phyloP scores from a whole-genome alignment of 768 basidiomycete genomes.

The Boletus patriciae region DNA sequence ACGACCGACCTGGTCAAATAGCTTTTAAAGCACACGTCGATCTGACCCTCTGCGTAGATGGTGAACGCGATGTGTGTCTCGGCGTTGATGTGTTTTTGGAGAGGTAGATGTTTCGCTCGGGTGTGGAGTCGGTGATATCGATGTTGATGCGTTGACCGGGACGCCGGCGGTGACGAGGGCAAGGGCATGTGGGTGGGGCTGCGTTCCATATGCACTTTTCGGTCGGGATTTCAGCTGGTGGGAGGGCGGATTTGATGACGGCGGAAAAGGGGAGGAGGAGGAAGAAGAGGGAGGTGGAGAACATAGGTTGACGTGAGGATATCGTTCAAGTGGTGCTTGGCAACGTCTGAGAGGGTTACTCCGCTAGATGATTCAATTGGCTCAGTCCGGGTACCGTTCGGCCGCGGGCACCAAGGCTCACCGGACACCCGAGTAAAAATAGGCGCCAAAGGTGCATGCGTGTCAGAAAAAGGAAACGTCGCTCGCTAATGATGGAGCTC shows the following conservation, averaged over 20 bases:
- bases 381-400: no score
- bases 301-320: no score
- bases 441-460: background rate
- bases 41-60: constrained; percentile 88
- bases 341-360: background rate
- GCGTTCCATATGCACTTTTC: constrained; percentile 95
- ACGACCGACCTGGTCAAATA: constrained; percentile 60
- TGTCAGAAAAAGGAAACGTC: background rate
- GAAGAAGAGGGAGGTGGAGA: no score
- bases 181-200: constrained; percentile 78
- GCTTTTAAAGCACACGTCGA: constrained; percentile 95
- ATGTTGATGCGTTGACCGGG: constrained; percentile 62
- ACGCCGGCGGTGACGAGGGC: constrained; percentile 97
- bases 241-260: constrained; percentile 86
- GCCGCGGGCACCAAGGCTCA: no score
- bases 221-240: constrained; percentile 67
- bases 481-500: no score
- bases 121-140: constrained; percentile 79
- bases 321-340: no score
- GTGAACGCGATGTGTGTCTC: constrained; percentile 95
- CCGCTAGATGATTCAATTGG: no score
- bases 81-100: constrained; percentile 81
- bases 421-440: background rate
- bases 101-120: constrained; percentile 83
- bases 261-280: constrained; percentile 30